Base-by-base conservation (phyloP, 441 rosid genomes). In the Populus hybrid region DNA sequence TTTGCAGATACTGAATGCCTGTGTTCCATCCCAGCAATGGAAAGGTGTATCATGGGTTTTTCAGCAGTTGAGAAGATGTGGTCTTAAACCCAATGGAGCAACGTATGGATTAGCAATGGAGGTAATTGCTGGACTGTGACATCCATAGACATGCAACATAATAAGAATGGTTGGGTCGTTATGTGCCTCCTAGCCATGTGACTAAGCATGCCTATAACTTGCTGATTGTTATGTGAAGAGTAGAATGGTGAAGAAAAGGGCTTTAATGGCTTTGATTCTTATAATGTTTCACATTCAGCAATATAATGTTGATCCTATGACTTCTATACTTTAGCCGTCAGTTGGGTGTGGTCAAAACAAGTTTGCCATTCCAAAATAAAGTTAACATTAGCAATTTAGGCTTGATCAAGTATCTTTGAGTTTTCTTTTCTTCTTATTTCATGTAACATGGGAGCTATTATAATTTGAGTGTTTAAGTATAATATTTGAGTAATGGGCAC, bases 21-120 rank as follows among this genome's bases (percentile, higher is more conserved):
- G 98, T 85, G 89, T 92, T 79, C 91, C 96, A 16, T 85, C 88
- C 76, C 89, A 70, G 72, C 97, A 93, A 78, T 95, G 96, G 99
- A 91, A 92, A 85, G 97, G 93, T 73, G 98, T 92, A 68, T 85
- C 90, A 40, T 93, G 98, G 98, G 98, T 92, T 74, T 93, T 95
- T 87, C 64, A 86, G 79, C 94, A 95, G 86, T 79, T 95, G 81
- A 87, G 97, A 80, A 93, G 89, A 87, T 82, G 86, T 79, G 91
- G 95, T 69, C 82, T 93, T 69, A 90, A 89, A 84, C 99, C 99
- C 75, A 91, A 88, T 82, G 98, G 91, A 84, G 97, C 98, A 50
- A 92, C 97, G 21, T 92, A 92, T 85, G 99, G 99, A 85, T 89
- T 95, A 74, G 97, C 99, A 19, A 95, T 95, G 98, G 99, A 95